Conservation (phyloP, 2,329 filamentous ascomycete species). For the Fusarium oligoseptatum region DNA sequence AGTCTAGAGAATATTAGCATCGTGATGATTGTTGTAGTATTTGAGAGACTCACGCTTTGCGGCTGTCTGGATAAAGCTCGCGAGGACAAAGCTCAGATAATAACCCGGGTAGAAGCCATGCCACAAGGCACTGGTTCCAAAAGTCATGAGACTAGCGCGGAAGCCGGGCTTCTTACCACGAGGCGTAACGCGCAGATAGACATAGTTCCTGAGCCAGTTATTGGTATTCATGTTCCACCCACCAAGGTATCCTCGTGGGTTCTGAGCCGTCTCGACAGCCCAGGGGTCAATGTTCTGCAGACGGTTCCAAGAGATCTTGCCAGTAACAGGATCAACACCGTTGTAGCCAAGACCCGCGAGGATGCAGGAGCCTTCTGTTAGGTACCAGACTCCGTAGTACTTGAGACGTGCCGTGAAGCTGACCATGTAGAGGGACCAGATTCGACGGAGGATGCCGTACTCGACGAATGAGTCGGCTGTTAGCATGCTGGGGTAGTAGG, state of each 20-base stretch:
- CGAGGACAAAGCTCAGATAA: constrained; percentile 90
- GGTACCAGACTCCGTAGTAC: constrained; percentile 95
- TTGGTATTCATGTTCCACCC: constrained; percentile 99
- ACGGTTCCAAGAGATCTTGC: constrained; percentile 88
- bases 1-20: constrained; percentile 69
- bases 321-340: constrained; percentile 86
- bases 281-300: constrained; percentile 90
- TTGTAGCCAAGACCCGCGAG: constrained; percentile 95
- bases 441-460: constrained; percentile 77
- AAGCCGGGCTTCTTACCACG: constrained; percentile 97
- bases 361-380: constrained; percentile 95
- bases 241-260: constrained; percentile 90
- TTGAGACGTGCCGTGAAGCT: constrained; percentile 87
- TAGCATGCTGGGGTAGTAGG: constrained; percentile 75
- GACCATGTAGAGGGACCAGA: constrained; percentile 87
- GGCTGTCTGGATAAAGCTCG: constrained; percentile 90
- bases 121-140: constrained; percentile 95
- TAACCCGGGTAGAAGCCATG: constrained; percentile 98
- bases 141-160: constrained; percentile 92
- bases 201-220: constrained; percentile 94
- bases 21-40: too few species aligned
- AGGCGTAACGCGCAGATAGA: constrained; percentile 95
- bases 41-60: constrained; percentile 91
- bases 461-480: constrained; percentile 75
- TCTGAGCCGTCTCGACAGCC: constrained; percentile 90